These are phyloP conservation scores for Sarocladium strictum DNA, from an alignment of 2,329 filamentous ascomycete species.

Conservation along the genomic window DNA sequence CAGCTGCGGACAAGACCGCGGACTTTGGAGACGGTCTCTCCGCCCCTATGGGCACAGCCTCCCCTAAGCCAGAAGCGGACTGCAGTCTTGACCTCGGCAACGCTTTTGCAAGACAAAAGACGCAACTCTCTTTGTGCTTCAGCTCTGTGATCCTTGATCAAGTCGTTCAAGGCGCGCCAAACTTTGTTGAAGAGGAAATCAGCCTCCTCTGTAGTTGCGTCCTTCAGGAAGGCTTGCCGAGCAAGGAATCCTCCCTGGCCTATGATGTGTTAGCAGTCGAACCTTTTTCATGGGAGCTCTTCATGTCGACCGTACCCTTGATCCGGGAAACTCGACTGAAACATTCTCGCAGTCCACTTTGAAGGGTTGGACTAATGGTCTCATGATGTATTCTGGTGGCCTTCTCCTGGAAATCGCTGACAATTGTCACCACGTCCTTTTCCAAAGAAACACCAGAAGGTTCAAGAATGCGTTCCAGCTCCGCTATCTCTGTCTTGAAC, in stretches of 20 bases:
- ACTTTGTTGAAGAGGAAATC: not conserved
- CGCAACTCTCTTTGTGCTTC: not conserved
- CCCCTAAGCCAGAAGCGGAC: not conserved
- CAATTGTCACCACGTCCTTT: not conserved
- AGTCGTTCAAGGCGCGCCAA: not conserved
- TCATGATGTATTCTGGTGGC: not conserved
- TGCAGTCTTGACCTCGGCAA: not conserved
- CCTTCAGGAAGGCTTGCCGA: not conserved
- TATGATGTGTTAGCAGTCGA: not conserved
- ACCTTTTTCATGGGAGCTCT: too few relatives aligned
- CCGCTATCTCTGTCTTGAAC: not conserved
- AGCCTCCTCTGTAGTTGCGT: not conserved
- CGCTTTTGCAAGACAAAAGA: not conserved
- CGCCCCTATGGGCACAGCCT: not conserved
- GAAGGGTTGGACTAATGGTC: not conserved
- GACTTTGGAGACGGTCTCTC: not conserved
- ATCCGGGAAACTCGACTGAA: too few relatives aligned
- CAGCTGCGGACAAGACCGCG: not conserved
- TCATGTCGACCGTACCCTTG: too few relatives aligned
- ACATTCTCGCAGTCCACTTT: not conserved
- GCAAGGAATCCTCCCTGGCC: not conserved
- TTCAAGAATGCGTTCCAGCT: not conserved
- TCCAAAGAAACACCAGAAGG: not conserved
- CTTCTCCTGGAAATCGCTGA: not conserved
- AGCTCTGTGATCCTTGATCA: not conserved